A percentile compares a stretch with the other conserved stretches of the same genome.
These are phyloP conservation scores for Daldinia caldariorum DNA, from an alignment of 495 filamentous ascomycete species.

Conservation along the genomic window DNA sequence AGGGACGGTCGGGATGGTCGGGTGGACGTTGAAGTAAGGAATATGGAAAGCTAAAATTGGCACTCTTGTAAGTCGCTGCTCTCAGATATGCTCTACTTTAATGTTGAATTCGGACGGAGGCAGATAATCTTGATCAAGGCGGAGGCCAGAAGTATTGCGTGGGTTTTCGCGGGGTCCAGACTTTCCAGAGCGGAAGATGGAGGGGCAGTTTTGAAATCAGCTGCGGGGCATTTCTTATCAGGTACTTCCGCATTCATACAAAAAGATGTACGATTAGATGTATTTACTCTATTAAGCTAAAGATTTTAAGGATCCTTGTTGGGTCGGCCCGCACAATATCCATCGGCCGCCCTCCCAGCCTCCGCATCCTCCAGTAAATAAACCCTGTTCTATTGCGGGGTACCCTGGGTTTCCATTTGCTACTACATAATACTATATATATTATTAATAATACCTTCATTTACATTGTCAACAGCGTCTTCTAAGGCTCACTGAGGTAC, in stretches of 20 bases:
- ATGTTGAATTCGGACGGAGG: too few relatives aligned
- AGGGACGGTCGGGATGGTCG: not conserved
- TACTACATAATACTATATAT: too few relatives aligned
- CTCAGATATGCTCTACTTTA: not conserved
- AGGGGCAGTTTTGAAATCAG: not conserved
- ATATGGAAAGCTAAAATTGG: not conserved
- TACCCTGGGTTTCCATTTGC: too few relatives aligned
- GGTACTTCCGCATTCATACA: not conserved
- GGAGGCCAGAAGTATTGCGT: not conserved
- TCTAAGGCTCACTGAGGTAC: too few relatives aligned
- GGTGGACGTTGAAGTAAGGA: not conserved
- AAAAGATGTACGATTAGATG: not conserved
- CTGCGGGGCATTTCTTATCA: constrained; percentile 4
- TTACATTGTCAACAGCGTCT: too few relatives aligned
- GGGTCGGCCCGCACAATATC: not conserved
- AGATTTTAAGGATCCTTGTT: not conserved
- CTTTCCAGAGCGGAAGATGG: not conserved
- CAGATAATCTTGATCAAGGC: not conserved
- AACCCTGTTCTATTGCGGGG: not conserved
- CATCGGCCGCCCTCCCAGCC: constrained; percentile 1
- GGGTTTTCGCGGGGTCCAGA: not conserved
- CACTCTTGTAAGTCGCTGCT: not conserved
- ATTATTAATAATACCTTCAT: too few relatives aligned
- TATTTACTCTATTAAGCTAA: not conserved
- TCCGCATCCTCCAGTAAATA: not conserved